Base-by-base conservation (phyloP, 1,284 basidiomycete genomes). In the Singerocomus rubriflavus region DNA sequence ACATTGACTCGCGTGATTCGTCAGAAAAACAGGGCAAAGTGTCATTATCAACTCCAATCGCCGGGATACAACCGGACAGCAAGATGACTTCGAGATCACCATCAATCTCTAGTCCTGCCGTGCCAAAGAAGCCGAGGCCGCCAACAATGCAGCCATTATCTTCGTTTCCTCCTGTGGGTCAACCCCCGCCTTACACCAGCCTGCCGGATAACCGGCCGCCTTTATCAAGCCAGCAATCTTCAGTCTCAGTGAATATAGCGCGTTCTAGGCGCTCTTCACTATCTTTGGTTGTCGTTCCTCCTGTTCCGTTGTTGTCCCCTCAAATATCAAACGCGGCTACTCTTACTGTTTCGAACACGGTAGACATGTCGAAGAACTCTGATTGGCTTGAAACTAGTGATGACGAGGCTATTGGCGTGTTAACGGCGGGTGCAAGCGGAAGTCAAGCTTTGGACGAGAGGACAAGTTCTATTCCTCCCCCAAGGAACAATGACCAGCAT, bases 381-480 rank as follows among this genome's bases (percentile, higher is more conserved):
- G 74, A 87, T 50, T 88, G 86, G 85, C 67, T 73, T 26, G 80
- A 84, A 54, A 70, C 78, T 4, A 90, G 87, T 59, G 89, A 91
- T 55, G 88, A 91, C 45, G 89, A 91, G 66, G 89, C 87, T 12
- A 88, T 91, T 50, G 81, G 88, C 59, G 73, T 88, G 39, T 79
- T 90, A 38, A 84, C 88, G 2, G 88, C 88, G 10, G 86, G 81
- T 13, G 77, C 85, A 9, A 87, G 85, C 54, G 88, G 88, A 12
- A 85, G 86, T 60, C 85, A 85, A 60, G 82, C 84, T 26, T 66
- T 91, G 47, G 89, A 91, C 60, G 88, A 91, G 65, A 80, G 88
- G 29, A 91, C 88, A 0, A 91, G 88, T 63, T 75, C 81, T 34
- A 66, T 70, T 13, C 64, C 67, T 27, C 63, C 69, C 39, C 66